Evolutionary conservation across 805 yeast genomes (phyloP).

Genomic region (Kodamaea restingae): DNA sequence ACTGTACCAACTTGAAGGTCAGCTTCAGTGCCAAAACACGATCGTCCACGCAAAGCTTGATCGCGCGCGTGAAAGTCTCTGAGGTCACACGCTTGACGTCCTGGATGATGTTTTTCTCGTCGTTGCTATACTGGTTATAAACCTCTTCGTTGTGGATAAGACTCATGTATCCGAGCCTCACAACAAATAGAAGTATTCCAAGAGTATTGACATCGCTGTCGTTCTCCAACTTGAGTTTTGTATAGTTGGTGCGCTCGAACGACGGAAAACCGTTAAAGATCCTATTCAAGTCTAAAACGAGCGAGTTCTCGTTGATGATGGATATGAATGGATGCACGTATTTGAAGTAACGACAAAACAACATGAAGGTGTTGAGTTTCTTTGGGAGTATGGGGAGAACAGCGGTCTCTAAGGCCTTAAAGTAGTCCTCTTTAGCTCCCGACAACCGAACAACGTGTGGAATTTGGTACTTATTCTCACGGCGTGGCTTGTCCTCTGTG

Average conservation of each 20-base stretch:
- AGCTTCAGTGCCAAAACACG: slow-evolving; percentile 27
- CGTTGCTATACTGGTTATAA: slow-evolving; percentile 22
- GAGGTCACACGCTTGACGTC: slow-evolving; percentile 30
- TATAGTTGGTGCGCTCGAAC: slow-evolving; percentile 11
- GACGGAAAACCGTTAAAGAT: slow-evolving; percentile 23
- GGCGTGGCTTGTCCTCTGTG: background rate
- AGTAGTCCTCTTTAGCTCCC: slow-evolving; percentile 20
- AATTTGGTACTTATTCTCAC: background rate
- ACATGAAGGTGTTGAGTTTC: slow-evolving; percentile 19
- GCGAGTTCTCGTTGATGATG: slow-evolving; percentile 27
- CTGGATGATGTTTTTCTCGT: slow-evolving; percentile 24
- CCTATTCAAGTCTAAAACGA: slow-evolving; percentile 22
- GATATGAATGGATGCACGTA: slow-evolving; percentile 40
- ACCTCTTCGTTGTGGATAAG: slow-evolving; percentile 32
- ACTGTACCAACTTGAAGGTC: slow-evolving; percentile 33
- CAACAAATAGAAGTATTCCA: slow-evolving; percentile 28
- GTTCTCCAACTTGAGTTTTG: slow-evolving; percentile 20
- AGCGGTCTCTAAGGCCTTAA: slow-evolving; percentile 24
- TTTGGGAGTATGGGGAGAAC: slow-evolving; percentile 30
- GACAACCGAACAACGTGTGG: slow-evolving; percentile 6
- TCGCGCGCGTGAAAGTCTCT: slow-evolving; percentile 26
- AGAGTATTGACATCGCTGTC: slow-evolving; percentile 29
- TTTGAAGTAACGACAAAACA: slow-evolving; percentile 32
- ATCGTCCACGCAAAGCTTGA: slow-evolving; percentile 34
- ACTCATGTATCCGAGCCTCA: slow-evolving; percentile 37